phyloP scores from a whole-genome alignment of 2,329 filamentous ascomycete species.

The Aspergillus sp. region DNA sequence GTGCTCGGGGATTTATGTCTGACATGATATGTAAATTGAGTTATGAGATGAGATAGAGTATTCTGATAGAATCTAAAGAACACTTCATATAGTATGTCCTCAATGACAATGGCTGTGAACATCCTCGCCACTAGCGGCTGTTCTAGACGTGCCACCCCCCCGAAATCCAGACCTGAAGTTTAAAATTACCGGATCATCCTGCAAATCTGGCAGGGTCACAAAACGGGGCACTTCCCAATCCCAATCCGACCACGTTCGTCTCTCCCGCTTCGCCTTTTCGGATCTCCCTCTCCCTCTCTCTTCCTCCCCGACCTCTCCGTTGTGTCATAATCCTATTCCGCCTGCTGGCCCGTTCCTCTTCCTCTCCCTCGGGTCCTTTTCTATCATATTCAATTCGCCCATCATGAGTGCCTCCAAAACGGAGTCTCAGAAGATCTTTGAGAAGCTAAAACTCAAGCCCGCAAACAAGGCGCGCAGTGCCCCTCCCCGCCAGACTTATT shows the following conservation, averaged over 20 bases:
- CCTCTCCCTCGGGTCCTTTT: conserved; percentile 1
- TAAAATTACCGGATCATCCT: conserved; percentile 14
- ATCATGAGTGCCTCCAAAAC: conserved; percentile 78
- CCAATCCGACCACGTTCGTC: conserved; percentile 41
- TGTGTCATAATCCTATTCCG: background rate
- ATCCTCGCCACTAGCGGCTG: background rate
- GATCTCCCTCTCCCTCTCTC: conserved; percentile 17
- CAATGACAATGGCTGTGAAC: background rate
- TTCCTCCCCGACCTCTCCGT: conserved; percentile 6
- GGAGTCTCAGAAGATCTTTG: conserved; percentile 95
- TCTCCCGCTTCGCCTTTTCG: conserved; percentile 32
- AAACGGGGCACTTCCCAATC: background rate
- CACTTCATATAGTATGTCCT: background rate
- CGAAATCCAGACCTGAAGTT: conserved; percentile 3
- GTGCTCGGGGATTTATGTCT: too few relatives aligned
- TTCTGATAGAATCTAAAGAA: too few relatives aligned
- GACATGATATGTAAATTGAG: too few relatives aligned
- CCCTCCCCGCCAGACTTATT: conserved; percentile 27
- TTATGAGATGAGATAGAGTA: too few relatives aligned
- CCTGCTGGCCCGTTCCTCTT: conserved; percentile 5
- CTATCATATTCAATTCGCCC: conserved; percentile 19
- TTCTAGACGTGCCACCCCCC: background rate
- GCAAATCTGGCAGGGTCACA: conserved; percentile 6
- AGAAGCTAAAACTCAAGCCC: conserved; percentile 91
- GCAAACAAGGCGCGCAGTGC: conserved; percentile 78